A percentile compares a stretch with the other conserved stretches of the same genome.
phyloP scores from a whole-genome alignment of 2,329 filamentous ascomycete genomes.

The Cordyceps cicadae region DNA sequence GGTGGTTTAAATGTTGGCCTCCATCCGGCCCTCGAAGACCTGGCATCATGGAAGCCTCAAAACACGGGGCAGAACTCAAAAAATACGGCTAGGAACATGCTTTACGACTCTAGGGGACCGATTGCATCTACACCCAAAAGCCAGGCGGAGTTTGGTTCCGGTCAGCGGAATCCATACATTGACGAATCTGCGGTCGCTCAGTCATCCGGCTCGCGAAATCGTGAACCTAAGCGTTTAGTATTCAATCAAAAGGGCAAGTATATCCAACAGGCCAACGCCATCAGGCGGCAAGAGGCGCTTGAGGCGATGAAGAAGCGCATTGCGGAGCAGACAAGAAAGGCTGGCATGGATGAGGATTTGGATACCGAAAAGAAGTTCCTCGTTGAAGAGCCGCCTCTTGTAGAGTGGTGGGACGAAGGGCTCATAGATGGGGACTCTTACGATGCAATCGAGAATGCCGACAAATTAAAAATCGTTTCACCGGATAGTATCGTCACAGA shows the following conservation, averaged over 20 bases:
- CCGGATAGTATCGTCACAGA: conserved; percentile 82
- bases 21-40: conserved; percentile 63
- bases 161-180: conserved; percentile 65
- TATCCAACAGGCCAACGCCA: conserved; percentile 83
- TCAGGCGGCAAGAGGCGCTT: conserved; percentile 77
- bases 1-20: conserved; percentile 69
- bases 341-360: conserved; percentile 86
- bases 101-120: conserved; percentile 18
- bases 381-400: conserved; percentile 71
- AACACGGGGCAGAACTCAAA: not conserved
- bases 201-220: conserved; percentile 47
- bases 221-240: conserved; percentile 66
- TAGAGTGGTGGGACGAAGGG: conserved; percentile 98
- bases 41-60: conserved; percentile 39
- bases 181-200: conserved; percentile 60
- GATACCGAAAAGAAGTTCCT: conserved; percentile 85
- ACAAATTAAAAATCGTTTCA: conserved; percentile 63
- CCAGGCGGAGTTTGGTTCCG: conserved; percentile 9
- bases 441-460: conserved; percentile 55
- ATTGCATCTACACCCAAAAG: conserved; percentile 9
- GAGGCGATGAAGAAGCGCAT: conserved; percentile 95
- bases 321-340: conserved; percentile 76
- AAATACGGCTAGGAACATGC: not conserved
- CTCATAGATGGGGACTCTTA: conserved; percentile 71
- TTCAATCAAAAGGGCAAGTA: conserved; percentile 98